phyloP scores from a whole-genome alignment of 805 yeast species.

The Priceomyces castillae region DNA sequence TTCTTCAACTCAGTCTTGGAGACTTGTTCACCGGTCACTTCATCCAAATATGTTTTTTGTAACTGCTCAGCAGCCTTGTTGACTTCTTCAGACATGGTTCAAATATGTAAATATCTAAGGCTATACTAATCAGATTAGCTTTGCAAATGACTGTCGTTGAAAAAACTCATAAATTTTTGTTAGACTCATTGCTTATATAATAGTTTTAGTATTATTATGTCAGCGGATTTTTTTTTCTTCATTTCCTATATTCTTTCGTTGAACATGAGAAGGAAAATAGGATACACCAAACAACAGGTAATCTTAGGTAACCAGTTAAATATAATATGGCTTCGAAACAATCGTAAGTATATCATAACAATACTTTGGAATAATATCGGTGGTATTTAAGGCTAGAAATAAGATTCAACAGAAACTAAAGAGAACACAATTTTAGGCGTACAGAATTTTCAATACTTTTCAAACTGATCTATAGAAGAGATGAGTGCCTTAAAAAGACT shows the following conservation, averaged over 20 bases:
- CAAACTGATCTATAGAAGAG: background rate
- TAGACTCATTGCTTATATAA: constrained; percentile 6
- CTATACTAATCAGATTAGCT: background rate
- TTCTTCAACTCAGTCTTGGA: constrained; percentile 95
- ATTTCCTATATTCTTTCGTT: background rate
- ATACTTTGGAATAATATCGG: no score
- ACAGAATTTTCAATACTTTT: background rate
- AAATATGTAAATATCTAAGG: constrained; percentile 1
- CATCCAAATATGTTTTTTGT: constrained; percentile 80
- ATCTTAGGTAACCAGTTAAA: no score
- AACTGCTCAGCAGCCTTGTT: constrained; percentile 70
- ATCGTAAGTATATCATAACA: constrained; percentile 12
- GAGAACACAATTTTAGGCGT: no score
- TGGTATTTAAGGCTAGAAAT: no score
- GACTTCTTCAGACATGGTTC: constrained; percentile 46
- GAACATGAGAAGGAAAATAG: background rate
- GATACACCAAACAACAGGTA: background rate
- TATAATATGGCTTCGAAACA: constrained; percentile 16
- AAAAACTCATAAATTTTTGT: constrained; percentile 7
- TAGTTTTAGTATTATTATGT: background rate
- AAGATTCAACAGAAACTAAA: no score
- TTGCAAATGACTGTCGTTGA: background rate
- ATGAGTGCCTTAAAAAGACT: background rate
- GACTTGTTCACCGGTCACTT: constrained; percentile 93
- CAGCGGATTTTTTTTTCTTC: constrained; percentile 2